Percentiles rank a stretch among this genome's conserved stretches.
phyloP scores from a whole-genome alignment of 2,329 filamentous ascomycete genomes.

The Chaetothyriales sp. region DNA sequence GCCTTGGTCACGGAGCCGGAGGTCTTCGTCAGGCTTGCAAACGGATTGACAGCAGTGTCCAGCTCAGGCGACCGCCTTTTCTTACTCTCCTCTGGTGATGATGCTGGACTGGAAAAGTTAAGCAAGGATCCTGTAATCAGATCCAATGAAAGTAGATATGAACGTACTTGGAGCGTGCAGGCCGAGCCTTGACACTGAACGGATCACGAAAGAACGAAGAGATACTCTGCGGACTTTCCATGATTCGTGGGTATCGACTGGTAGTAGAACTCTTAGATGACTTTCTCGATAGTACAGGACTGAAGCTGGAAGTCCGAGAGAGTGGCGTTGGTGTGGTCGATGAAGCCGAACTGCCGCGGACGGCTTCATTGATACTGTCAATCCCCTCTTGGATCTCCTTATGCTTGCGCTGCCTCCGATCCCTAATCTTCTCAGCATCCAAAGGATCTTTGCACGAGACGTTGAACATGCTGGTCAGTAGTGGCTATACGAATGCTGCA shows the following conservation, averaged over 20 bases:
- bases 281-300: background rate
- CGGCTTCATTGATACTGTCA: background rate
- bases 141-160: background rate
- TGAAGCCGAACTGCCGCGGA: background rate
- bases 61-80: too few relatives aligned
- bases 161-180: background rate
- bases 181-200: background rate
- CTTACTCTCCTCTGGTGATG: background rate
- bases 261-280: background rate
- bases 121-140: too few relatives aligned
- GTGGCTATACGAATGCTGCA: too few relatives aligned
- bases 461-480: conserved; percentile 1
- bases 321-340: background rate
- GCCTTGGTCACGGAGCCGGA: background rate
- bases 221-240: background rate
- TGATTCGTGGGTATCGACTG: background rate
- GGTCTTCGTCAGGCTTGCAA: background rate
- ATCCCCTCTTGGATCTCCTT: background rate
- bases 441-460: conserved; percentile 1
- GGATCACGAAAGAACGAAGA: background rate
- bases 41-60: background rate
- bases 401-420: background rate
- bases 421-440: background rate
- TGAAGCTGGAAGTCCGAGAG: background rate
- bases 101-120: background rate